A percentile compares a stretch with the other conserved stretches of the same genome.
Evolutionary conservation across 495 filamentous ascomycete genomes (phyloP).

Genomic region (Podospora comata): DNA sequence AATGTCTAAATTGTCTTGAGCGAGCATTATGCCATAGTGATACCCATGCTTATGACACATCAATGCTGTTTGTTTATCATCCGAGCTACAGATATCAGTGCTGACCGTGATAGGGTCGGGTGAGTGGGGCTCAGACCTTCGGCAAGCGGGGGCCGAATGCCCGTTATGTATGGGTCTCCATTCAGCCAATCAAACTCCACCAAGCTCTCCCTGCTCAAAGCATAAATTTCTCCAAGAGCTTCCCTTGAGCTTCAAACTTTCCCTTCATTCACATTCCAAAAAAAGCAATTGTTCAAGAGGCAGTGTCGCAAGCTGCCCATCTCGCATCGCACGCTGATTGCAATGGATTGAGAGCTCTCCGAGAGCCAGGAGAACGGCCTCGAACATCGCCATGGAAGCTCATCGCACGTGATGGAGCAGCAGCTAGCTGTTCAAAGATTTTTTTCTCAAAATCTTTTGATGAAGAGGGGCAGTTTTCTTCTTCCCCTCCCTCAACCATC

Average conservation of each 20-base stretch:
- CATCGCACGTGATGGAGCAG: constrained; percentile 10
- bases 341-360: not conserved
- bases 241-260: constrained; percentile 4
- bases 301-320: not conserved
- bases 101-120: not conserved
- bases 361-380: not conserved
- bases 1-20: constrained; percentile 54
- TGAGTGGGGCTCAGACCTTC: not conserved
- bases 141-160: not conserved
- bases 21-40: constrained; percentile 19
- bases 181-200: constrained; percentile 12
- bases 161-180: constrained; percentile 5
- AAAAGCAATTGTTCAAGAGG: not conserved
- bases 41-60: constrained; percentile 25
- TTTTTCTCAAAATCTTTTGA: not conserved
- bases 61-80: not conserved
- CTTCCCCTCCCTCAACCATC: constrained; percentile 6
- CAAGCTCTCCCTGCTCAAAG: not conserved
- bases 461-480: constrained; percentile 10
- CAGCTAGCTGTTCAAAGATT: not conserved
- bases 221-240: constrained; percentile 18
- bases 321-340: not conserved
- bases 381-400: not conserved
- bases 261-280: not conserved
- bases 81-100: not conserved